phyloP scores from a whole-genome alignment of 495 filamentous ascomycete species.

The Oidiodendron maius region DNA sequence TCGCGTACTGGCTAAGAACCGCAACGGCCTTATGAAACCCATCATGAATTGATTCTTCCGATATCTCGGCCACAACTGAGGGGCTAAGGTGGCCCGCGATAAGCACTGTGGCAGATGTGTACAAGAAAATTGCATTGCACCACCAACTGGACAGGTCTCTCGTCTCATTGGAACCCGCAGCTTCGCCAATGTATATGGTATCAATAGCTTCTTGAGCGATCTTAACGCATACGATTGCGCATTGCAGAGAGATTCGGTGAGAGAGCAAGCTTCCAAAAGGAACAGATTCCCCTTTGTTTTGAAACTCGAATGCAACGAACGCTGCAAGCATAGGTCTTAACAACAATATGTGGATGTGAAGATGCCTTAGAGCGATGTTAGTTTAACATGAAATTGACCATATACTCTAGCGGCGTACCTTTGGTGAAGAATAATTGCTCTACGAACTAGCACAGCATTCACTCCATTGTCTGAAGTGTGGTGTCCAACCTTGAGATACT shows the following conservation, averaged over 20 bases:
- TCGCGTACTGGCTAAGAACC: neutral
- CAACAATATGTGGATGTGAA: slow-evolving; percentile 1
- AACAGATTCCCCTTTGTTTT: neutral
- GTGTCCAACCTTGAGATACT: slow-evolving; percentile 1
- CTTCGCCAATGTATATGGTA: neutral
- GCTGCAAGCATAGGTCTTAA: neutral
- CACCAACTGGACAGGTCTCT: neutral
- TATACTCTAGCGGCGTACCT: neutral
- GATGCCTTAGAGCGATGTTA: slow-evolving; percentile 1
- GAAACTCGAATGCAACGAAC: neutral
- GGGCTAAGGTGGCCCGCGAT: slow-evolving; percentile 2
- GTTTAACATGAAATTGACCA: neutral
- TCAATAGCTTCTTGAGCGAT: slow-evolving; percentile 6
- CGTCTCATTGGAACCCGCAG: neutral
- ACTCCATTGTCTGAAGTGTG: neutral
- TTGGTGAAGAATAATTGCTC: neutral
- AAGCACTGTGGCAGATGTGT: slow-evolving; percentile 5
- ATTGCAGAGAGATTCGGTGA: slow-evolving; percentile 5
- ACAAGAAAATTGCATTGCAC: slow-evolving; percentile 1
- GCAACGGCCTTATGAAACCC: slow-evolving; percentile 1
- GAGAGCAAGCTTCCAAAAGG: slow-evolving; percentile 6
- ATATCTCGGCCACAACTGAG: neutral
- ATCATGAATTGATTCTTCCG: neutral
- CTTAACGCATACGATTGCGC: slow-evolving; percentile 3
- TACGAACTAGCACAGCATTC: neutral